phyloP scores from a whole-genome alignment of 2,329 filamentous ascomycete species.

The Cryphonectria parasitica region DNA sequence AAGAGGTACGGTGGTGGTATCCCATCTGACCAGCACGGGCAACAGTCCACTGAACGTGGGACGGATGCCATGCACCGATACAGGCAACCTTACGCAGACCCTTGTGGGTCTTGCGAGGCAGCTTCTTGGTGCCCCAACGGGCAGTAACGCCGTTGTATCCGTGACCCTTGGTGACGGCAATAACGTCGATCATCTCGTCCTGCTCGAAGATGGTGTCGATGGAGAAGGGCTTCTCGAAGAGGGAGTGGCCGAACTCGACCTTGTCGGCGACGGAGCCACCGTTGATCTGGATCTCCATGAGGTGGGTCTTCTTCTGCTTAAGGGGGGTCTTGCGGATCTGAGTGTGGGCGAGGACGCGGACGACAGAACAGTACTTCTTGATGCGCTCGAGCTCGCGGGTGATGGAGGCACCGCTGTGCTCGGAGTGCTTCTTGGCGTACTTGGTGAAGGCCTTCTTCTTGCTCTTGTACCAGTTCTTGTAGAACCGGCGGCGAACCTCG shows the following conservation, averaged over 20 bases:
- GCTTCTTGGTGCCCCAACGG: slow-evolving; percentile 99
- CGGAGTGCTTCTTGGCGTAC: slow-evolving; percentile 99
- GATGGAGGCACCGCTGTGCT: slow-evolving; percentile 87
- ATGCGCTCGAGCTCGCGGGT: slow-evolving; percentile 99
- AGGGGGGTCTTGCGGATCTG: slow-evolving; percentile 99
- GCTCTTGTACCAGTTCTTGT: slow-evolving; percentile 99
- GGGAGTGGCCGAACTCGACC: slow-evolving; percentile 90
- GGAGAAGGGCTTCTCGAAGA: slow-evolving; percentile 99
- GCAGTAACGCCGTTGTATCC: slow-evolving; percentile 96
- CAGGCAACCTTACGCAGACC: slow-evolving; percentile 99
- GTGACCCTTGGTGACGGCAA: slow-evolving; percentile 99
- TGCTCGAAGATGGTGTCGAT: slow-evolving; percentile 96
- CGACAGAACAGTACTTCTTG: slow-evolving; percentile 99
- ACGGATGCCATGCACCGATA: slow-evolving; percentile 99
- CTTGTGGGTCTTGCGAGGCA: slow-evolving; percentile 99
- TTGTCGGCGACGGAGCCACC: slow-evolving; percentile 95
- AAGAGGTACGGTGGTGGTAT: slow-evolving; percentile 99
- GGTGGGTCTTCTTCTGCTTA: slow-evolving; percentile 99
- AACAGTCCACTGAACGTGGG: slow-evolving; percentile 99
- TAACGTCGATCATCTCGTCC: slow-evolving; percentile 99
- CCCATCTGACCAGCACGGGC: slow-evolving; percentile 99
- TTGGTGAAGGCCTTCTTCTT: slow-evolving; percentile 99
- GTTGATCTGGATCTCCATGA: slow-evolving; percentile 99
- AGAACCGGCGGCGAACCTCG: slow-evolving; percentile 99
- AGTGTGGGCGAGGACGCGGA: slow-evolving; percentile 98